These are phyloP conservation scores for Chalciporus piperatoides DNA, from an alignment of 1,284 basidiomycete genomes.

Conservation along the genomic window DNA sequence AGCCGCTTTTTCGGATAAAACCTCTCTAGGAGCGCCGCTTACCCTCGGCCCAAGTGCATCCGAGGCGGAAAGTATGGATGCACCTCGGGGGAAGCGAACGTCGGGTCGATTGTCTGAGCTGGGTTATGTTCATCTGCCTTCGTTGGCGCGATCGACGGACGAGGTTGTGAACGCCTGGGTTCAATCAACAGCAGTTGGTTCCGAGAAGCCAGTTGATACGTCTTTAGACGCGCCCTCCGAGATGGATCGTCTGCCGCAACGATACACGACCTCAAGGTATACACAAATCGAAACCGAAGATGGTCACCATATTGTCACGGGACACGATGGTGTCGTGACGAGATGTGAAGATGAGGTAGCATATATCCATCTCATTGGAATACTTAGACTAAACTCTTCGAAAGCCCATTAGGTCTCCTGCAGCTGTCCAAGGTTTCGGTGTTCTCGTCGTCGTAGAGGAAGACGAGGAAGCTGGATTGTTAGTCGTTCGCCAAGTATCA, in stretches of 20 bases:
- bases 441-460: constrained; percentile 78
- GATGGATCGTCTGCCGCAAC: constrained; percentile 9
- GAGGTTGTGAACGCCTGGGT: neutral
- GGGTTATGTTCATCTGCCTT: constrained; percentile 51
- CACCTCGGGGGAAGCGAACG: too few species aligned
- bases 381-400: neutral
- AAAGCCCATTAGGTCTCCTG: constrained; percentile 80
- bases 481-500: constrained; percentile 77
- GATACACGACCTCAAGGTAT: constrained; percentile 60
- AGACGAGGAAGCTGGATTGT: constrained; percentile 51
- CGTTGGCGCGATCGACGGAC: constrained; percentile 23
- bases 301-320: constrained; percentile 73
- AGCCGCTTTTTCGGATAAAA: constrained; percentile 20
- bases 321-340: constrained; percentile 65
- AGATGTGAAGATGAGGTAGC: constrained; percentile 80
- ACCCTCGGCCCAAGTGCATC: constrained; percentile 5
- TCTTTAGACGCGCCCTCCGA: too few species aligned
- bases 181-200: neutral
- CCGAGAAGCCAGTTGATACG: neutral
- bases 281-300: constrained; percentile 65
- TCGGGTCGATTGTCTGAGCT: constrained; percentile 35
- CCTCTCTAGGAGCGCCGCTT: neutral
- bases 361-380: constrained; percentile 1
- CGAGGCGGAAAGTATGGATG: constrained; percentile 3
- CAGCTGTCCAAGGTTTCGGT: constrained; percentile 84